A percentile compares a stretch with the other conserved stretches of the same genome.
Conservation (phyloP, 2,329 filamentous ascomycete species). For the Monilinia fructigena region DNA sequence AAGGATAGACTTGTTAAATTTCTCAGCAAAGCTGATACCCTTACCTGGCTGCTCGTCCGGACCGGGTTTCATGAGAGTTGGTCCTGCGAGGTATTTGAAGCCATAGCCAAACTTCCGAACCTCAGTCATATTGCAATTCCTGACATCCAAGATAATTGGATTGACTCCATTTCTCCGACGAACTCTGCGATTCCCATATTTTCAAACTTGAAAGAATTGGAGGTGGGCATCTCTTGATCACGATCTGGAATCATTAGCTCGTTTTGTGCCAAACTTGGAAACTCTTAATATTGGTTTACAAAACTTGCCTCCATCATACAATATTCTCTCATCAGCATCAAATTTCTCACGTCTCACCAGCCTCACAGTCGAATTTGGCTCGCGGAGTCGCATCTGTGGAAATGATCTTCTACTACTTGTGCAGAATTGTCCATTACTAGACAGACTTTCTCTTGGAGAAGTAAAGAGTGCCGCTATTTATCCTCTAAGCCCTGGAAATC, state of each 20-base stretch:
- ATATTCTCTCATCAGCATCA: slow-evolving; percentile 11
- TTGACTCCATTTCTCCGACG: background rate
- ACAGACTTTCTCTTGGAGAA: background rate
- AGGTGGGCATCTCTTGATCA: background rate
- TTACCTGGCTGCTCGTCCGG: background rate
- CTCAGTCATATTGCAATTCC: slow-evolving; percentile 2
- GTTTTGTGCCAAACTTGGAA: background rate
- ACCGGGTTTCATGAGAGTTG: background rate
- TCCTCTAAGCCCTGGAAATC: background rate
- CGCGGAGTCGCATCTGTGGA: background rate
- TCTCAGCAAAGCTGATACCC: background rate
- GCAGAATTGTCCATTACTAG: background rate
- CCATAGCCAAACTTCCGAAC: slow-evolving; percentile 2
- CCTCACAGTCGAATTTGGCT: background rate
- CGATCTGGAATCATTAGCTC: background rate
- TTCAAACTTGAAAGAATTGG: background rate
- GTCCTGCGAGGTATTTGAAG: slow-evolving; percentile 9
- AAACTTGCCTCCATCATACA: background rate
- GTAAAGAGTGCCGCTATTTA: too few relatives aligned
- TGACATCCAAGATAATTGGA: slow-evolving; percentile 1
- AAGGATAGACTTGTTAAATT: background rate
- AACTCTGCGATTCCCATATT: background rate
- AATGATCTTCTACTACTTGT: slow-evolving; percentile 4
- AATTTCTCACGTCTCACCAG: slow-evolving; percentile 1
- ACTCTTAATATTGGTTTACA: background rate